A percentile compares a stretch with the other conserved stretches of the same genome.
phyloP scores from a whole-genome alignment of 257 asterid species.

The Nicotiana sylvestris region DNA sequence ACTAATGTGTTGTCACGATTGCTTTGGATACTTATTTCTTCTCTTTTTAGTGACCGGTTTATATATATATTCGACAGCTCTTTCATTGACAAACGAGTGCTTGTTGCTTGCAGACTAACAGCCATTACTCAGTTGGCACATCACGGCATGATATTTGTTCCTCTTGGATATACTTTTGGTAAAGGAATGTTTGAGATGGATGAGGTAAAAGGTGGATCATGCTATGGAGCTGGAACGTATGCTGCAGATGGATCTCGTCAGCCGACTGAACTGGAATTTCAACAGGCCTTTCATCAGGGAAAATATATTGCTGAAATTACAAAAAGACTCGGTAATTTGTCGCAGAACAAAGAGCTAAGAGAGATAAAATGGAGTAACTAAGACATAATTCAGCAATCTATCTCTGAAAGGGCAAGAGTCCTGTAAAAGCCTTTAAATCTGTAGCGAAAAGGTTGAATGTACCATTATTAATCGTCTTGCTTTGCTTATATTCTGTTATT shows the following conservation, averaged over 20 bases:
- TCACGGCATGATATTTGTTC: constrained; percentile 84
- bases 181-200: constrained; percentile 81
- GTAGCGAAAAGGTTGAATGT: background rate
- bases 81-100: background rate
- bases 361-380: background rate
- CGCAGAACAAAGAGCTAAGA: background rate
- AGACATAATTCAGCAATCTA: background rate
- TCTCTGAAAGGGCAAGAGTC: background rate
- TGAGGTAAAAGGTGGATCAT: constrained; percentile 79
- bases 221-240: constrained; percentile 79
- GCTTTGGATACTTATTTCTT: background rate
- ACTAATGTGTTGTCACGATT: background rate
- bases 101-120: constrained; percentile 51
- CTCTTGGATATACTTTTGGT: constrained; percentile 79
- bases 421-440: background rate
- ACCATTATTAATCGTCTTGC: background rate
- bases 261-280: constrained; percentile 70
- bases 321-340: constrained; percentile 36
- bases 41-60: background rate
- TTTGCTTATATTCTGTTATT: background rate
- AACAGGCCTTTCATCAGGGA: constrained; percentile 88
- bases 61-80: background rate
- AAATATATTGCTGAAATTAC: constrained; percentile 65
- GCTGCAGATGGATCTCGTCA: constrained; percentile 86
- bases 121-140: constrained; percentile 83